A percentile compares a stretch with the other conserved stretches of the same genome.
These are phyloP conservation scores for Trichocomaceae sp. DNA, from an alignment of 2,329 filamentous ascomycete genomes.

Conservation along the genomic window DNA sequence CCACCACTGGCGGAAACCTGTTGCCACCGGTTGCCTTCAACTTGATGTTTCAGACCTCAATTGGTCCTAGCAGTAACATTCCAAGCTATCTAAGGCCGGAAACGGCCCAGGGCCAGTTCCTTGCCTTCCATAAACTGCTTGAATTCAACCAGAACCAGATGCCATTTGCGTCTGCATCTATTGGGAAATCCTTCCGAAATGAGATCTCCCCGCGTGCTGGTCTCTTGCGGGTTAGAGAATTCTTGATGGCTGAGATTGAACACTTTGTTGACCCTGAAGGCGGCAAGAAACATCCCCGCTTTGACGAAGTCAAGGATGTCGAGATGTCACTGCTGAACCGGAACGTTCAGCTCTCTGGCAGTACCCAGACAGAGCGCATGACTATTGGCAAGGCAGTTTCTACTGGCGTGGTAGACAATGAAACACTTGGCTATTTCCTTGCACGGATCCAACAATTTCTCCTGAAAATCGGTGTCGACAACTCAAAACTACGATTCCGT, in stretches of 20 bases:
- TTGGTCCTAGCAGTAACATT: constrained; percentile 83
- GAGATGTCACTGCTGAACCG: constrained; percentile 80
- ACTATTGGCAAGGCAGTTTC: constrained; percentile 81
- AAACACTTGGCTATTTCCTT: constrained; percentile 96
- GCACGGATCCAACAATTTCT: constrained; percentile 90
- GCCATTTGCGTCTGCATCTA: constrained; percentile 94
- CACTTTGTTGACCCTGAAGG: constrained; percentile 93
- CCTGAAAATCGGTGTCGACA: constrained; percentile 77
- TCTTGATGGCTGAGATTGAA: constrained; percentile 98
- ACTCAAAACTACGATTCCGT: constrained; percentile 84
- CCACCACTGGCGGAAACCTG: constrained; percentile 68
- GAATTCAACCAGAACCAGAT: constrained; percentile 93
- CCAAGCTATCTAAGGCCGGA: constrained; percentile 85
- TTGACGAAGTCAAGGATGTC: constrained; percentile 74
- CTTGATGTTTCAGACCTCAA: constrained; percentile 96
- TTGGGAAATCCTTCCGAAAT: constrained; percentile 97
- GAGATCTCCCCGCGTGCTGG: constrained; percentile 92
- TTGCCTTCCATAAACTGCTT: constrained; percentile 93
- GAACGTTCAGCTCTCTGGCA: constrained; percentile 76
- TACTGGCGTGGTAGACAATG: constrained; percentile 81
- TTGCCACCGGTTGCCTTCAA: constrained; percentile 86
- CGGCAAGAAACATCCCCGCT: constrained; percentile 89
- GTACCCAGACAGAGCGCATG: constrained; percentile 66
- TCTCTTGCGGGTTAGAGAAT: constrained; percentile 89
- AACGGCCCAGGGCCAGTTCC: constrained; percentile 95